phyloP scores from a whole-genome alignment of 305 asterid species.

The Coffea humblotiana region DNA sequence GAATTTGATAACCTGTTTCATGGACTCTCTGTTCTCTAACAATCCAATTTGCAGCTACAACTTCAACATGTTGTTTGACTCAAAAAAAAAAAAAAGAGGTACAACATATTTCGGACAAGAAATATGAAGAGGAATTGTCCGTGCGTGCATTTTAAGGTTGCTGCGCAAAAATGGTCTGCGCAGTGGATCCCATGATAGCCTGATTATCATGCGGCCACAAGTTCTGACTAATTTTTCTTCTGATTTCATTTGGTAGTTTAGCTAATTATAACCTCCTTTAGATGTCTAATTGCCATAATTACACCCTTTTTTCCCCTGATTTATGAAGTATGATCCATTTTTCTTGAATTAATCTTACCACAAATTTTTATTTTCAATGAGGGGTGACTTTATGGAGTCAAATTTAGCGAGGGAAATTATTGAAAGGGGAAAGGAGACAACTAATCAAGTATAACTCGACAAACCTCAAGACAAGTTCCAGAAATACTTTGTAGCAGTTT shows the following conservation, averaged over 20 bases:
- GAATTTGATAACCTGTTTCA: constrained; percentile 26
- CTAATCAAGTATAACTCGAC: not conserved
- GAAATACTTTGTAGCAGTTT: not conserved
- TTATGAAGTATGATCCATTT: not conserved
- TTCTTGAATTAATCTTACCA: not conserved
- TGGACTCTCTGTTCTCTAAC: constrained; percentile 12
- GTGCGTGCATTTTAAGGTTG: constrained; percentile 23
- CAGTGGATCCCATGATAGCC: not conserved
- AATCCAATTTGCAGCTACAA: not conserved
- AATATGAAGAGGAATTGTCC: not conserved
- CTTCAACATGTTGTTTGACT: too few species aligned
- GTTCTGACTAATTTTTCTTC: not conserved
- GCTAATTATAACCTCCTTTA: too few species aligned
- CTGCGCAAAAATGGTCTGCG: not conserved
- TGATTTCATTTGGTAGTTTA: not conserved
- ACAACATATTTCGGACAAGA: not conserved
- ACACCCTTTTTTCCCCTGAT: not conserved
- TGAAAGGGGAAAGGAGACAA: not conserved
- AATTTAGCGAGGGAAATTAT: too few species aligned
- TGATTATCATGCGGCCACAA: not conserved
- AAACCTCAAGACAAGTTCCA: not conserved
- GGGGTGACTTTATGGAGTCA: too few species aligned
- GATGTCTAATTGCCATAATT: not conserved
- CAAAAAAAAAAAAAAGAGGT: too few species aligned
- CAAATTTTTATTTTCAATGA: too few species aligned